Evolutionary conservation across 179 eudicot species (phyloP).

Genomic region (Camellia oleifera): DNA sequence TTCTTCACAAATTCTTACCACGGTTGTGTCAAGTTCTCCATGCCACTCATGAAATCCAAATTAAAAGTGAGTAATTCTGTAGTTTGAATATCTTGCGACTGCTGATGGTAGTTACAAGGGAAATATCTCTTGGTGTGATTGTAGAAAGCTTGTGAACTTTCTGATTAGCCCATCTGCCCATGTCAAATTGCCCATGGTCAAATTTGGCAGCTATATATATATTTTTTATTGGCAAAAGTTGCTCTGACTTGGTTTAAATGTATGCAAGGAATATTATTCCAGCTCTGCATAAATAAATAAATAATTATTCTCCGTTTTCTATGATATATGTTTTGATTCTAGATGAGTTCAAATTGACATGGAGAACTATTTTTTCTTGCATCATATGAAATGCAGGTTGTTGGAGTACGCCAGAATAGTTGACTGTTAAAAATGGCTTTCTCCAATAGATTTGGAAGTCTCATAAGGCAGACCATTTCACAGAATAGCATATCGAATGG

Average conservation of each 20-base stretch:
- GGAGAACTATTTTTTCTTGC: background rate
- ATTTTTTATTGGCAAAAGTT: background rate
- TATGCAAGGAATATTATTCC: background rate
- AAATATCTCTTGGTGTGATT: background rate
- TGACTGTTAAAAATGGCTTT: slow-evolving; percentile 49
- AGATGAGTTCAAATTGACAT: background rate
- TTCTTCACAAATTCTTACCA: background rate
- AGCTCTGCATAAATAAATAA: background rate
- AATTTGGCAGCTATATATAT: background rate
- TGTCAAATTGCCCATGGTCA: background rate
- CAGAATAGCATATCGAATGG: slow-evolving; percentile 28
- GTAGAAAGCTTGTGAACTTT: background rate
- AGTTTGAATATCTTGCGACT: background rate
- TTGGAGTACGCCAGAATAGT: slow-evolving; percentile 1
- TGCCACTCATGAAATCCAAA: background rate
- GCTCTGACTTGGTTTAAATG: too few species aligned
- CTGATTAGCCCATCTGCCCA: background rate
- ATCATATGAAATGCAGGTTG: slow-evolving; percentile 8
- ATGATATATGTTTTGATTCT: background rate
- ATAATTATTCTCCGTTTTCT: background rate
- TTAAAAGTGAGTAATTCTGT: background rate
- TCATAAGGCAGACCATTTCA: slow-evolving; percentile 47
- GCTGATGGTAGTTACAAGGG: background rate
- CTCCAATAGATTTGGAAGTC: slow-evolving; percentile 47
- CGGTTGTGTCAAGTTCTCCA: background rate